Base-by-base conservation (phyloP, 306 rosid species). In the Mucuna pruriens region DNA sequence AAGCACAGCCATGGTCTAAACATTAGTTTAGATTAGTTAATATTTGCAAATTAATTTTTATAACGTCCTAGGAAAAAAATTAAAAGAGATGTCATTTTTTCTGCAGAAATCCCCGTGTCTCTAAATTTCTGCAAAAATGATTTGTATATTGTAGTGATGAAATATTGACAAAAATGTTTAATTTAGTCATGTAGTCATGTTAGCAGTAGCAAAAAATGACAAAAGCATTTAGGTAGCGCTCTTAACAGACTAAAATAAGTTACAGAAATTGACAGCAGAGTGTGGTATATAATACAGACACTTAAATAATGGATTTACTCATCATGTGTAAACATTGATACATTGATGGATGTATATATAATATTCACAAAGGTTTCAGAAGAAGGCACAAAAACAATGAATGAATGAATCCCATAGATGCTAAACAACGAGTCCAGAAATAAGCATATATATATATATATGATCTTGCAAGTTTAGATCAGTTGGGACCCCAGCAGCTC, bases 401-500 rank as follows among this genome's bases (percentile, higher is more conserved):
- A 22, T 12, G n/a, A 31, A 34, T 4, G 1, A 11, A 66, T 34
- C 5, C 19, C 7, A 26, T 22, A 58, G 78, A n/a, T 68, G 40
- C 6, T 54, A 71, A 19, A 33, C 31, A n/a, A n/a, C n/a, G n/a
- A n/a, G n/a, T n/a, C n/a, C n/a, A n/a, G n/a, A n/a, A n/a, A n/a
- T n/a, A n/a, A n/a, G n/a, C n/a, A n/a, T n/a, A n/a, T n/a, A n/a
- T n/a, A n/a, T n/a, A n/a, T n/a, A n/a, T n/a, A n/a, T n/a, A n/a
- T n/a, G n/a, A n/a, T n/a, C n/a, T n/a, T n/a, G n/a, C 12, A 1
- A 54, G 22, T 15, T 11, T 20, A 8, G 2, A 19, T 78, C 75
- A 93, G 49, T 85, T 90, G 34, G 97, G 95, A 74, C 85, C 97
- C 98, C 98, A 94, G 26, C 94, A 94, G 46, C 98, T 94, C 85